Evolutionary conservation across 352 stramenopile species (phyloP), one percentile per base, ranked within the genome.

Genomic region (Phytopythium helicoides): DNA sequence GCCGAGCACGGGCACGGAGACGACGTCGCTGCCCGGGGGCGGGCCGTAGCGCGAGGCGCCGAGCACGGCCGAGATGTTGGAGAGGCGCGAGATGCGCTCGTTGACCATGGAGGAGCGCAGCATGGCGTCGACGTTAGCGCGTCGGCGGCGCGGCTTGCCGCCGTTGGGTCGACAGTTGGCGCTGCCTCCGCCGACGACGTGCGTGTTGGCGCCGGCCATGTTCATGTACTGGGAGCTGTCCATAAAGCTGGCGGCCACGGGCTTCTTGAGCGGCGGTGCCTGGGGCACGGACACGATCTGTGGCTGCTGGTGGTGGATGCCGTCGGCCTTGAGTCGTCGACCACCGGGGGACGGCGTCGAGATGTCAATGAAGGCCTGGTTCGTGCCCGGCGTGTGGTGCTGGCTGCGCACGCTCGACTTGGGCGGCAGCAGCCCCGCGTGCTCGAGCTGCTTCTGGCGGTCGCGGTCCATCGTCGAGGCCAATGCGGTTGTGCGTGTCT

Each of bases 61-160:
- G 11, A 56, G 50, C 18, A 65, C 45, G 28, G 54, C 66, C 52
- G 73, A 80, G 48, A 77, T 39, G 34, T 64, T 76, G 19, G 72
- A 81, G n/a, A 76, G 63, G 1, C 61, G 64, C 28, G 62, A 71
- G 18, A 86, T 49, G 46, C 74, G 79, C 34, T 87, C 58, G 28
- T 58, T 69, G 41, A 90, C 76, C 53, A 83, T 73, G 28, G 73
- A 86, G 11, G 80, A 82, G 8, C 76, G 73, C 38, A 90, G 56
- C 68, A 92, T 85, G 18, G 75, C 73, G 51, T 87, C 68, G 6
- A 90, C 74, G 28, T 89, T 84, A 6, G 78, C 59, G 10, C 68
- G 75, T 9, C 76, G 76, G 2, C 70, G 73, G 6, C 64, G 62
- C 35, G 35, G 34, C 3, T 25, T n/a, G 35, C 54, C 39, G 22